Percentiles rank a stretch among this genome's conserved stretches.
Evolutionary conservation across 179 eudicot species (phyloP).

Genomic region (Sideroxylon spinosum): DNA sequence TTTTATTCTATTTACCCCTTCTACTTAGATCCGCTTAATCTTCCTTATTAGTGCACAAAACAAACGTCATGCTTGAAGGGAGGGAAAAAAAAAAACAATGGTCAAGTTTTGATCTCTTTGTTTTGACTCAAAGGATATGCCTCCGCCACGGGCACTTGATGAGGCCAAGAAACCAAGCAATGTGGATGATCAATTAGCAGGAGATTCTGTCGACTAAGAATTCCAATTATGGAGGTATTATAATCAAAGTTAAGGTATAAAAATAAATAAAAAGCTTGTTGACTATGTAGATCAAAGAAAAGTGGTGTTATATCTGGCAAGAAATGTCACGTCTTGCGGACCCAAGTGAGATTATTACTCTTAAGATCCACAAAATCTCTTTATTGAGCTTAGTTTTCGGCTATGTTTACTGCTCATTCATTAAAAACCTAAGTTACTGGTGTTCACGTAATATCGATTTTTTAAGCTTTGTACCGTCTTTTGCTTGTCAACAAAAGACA

Average conservation of each 20-base stretch:
- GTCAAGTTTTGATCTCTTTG: background rate
- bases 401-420: background rate
- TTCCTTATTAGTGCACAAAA: background rate
- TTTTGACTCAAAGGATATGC: slow-evolving; percentile 12
- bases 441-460: background rate
- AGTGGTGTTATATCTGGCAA: slow-evolving; percentile 24
- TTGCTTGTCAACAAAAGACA: slow-evolving; percentile 25
- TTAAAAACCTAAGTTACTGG: background rate
- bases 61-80: background rate
- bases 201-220: slow-evolving; percentile 17
- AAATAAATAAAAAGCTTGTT: slow-evolving; percentile 13
- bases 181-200: slow-evolving; percentile 22
- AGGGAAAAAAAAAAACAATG: background rate
- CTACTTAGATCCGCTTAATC: too few species aligned
- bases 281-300: slow-evolving; percentile 18
- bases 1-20: too few species aligned
- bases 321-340: slow-evolving; percentile 16
- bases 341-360: slow-evolving; percentile 16
- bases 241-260: slow-evolving; percentile 13
- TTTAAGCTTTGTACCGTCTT: background rate
- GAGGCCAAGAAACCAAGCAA: slow-evolving; percentile 21
- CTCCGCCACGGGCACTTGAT: slow-evolving; percentile 20
- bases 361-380: slow-evolving; percentile 27
- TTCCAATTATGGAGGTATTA: slow-evolving; percentile 1
- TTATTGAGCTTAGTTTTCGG: slow-evolving; percentile 4